Evolutionary conservation across 805 yeast species (phyloP), one percentile per base, ranked within the genome.

Genomic region (Candida coleopterorum): DNA sequence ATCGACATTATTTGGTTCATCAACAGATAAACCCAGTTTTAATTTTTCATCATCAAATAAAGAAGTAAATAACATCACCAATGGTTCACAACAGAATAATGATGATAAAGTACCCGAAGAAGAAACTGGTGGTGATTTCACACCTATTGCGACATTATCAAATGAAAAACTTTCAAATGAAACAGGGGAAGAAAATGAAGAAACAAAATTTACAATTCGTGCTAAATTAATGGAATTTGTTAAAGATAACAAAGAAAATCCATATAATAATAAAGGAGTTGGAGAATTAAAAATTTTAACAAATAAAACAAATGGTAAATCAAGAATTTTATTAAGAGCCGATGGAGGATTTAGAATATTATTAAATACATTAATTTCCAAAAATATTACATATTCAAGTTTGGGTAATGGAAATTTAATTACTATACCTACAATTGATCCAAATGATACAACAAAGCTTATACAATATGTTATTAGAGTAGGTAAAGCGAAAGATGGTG

Each of bases 181-280:
- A 12, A 84, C 90, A 7, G 97, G 96, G 14, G 97, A 90, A 61
- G 96, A 88, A 60, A 72, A 76, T 37, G 97, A 90, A 61, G 76
- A 69, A 2, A 54, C 70, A 0, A 50, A 75, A 18, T 84, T 73
- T 47, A 74, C 80, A 29, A 80, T 84, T 49, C 74, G 84, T 50
- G 74, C 90, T 4, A 87, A 87, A 52, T 64, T 87, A 31, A 77
- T 78, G 74, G 66, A 78, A 39, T 75, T 74, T 33, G 56, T 75
- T 2, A 70, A 66, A 16, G 33, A 38, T 3, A 70, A 75, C 30
- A 74, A 74, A 31, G 55, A 51, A 9, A 50, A 52, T 10, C 76
- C 75, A 9, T 85, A 84, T 52, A 70, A 66, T 25, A 61, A 77
- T 5, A 72, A 73, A 44, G 97, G 97, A 9, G 67, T 88, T 3